phyloP scores from a whole-genome alignment of 2,329 filamentous ascomycete genomes.

The Trichoderma koningiopsis region DNA sequence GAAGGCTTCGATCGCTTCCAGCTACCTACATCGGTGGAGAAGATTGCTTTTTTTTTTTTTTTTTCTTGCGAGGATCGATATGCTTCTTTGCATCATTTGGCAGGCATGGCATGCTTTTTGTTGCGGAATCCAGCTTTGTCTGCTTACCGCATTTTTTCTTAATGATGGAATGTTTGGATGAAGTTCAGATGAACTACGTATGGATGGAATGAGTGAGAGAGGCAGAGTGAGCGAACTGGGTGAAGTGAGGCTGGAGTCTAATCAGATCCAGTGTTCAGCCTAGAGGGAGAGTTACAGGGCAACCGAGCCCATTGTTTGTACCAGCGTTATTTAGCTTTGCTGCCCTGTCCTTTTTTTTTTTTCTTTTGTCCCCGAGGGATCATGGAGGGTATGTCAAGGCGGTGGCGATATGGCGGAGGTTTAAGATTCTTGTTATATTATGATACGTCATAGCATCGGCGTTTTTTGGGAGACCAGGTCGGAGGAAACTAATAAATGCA shows the following conservation, averaged over 20 bases:
- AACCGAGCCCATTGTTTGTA: neutral
- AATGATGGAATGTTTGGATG: neutral
- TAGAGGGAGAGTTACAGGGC: neutral
- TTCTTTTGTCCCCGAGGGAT: constrained; percentile 9
- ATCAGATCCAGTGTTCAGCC: neutral
- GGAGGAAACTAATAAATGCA: constrained; percentile 13
- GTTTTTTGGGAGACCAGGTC: constrained; percentile 28
- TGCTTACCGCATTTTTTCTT: neutral
- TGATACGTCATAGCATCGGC: constrained; percentile 35
- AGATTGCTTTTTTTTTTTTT: neutral
- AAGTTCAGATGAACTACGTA: neutral
- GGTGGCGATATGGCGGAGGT: constrained; percentile 21
- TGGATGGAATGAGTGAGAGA: neutral
- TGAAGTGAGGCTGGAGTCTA: neutral
- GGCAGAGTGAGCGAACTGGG: neutral
- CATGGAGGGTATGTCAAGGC: constrained; percentile 3
- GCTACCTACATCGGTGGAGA: neutral
- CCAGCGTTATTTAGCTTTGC: neutral
- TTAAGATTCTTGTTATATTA: constrained; percentile 16
- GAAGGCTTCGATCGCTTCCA: neutral
- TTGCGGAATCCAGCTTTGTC: neutral
- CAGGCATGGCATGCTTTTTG: neutral
- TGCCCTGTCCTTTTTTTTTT: neutral
- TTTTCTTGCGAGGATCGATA: neutral
- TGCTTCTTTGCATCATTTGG: constrained; percentile 9